Base-by-base conservation (phyloP, 106 monocot genomes). In the Apostasia ramifera region DNA sequence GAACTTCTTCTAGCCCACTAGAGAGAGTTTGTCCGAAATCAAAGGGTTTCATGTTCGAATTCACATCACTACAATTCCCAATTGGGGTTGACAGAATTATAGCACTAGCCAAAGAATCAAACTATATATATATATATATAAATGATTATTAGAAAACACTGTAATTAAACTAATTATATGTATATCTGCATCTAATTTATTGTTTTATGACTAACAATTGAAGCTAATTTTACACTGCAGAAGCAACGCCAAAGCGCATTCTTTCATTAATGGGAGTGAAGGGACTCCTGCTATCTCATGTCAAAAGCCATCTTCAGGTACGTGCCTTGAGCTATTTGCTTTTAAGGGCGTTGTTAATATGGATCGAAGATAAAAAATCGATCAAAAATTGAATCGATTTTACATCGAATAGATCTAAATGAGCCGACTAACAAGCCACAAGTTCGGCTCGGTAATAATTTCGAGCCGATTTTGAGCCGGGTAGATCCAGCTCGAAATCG, bases 231-330 rank as follows among this genome's bases (percentile, higher is more conserved):
- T 53, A 44, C 5, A 7, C 50, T 72, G 61, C 82, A 91, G 91
- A 80, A 66, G 91, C 91, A 67, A 91, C 91, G 14, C 91, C 91
- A 41, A 91, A 88, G 75, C 70, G 78, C 53, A 91, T 91, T 67
- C 68, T 88, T 12, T 82, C 76, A 45, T 47, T 80, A 55, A 88
- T 91, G 91, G 76, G 75, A 42, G 82, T 73, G 69, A 82, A 80
- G 51, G 91, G 73, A 73, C 51, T 91, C 48, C 85, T 58, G 44
- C 77, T 88, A 74, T 82, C 85, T 74, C 91, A 91, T 81, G 79
- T 91, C 59, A 91, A 91, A 76, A 91, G 91, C 78, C 91, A 91
- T 80, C 85, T 91, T 11, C 91, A 91, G 91, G 91, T 91, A 87
- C 13, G 8, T 44, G 7, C 44, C 6, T 41, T 11, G 66, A 11